Evolutionary conservation across 2,329 filamentous ascomycete species (phyloP).

Genomic region (Aureobasidium sp.): DNA sequence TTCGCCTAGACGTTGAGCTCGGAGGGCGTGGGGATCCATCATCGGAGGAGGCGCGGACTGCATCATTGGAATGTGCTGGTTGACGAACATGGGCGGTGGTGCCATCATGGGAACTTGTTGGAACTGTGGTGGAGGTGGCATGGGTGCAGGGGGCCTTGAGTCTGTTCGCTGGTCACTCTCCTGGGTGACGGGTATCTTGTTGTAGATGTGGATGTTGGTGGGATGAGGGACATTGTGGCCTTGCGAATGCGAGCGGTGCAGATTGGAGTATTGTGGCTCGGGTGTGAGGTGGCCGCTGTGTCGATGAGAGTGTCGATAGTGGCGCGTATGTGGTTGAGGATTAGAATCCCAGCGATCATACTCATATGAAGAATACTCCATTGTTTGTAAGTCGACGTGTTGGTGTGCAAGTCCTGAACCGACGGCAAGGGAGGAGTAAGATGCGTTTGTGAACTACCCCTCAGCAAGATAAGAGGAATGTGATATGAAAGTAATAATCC

Average conservation of each 20-base stretch:
- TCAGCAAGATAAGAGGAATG: background rate
- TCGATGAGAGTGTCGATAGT: conserved; percentile 13
- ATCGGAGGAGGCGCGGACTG: background rate
- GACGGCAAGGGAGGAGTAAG: background rate
- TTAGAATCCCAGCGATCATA: background rate
- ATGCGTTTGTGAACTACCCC: background rate
- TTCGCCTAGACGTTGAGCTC: background rate
- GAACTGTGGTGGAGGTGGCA: conserved; percentile 11
- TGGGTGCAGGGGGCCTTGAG: background rate
- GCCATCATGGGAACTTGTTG: conserved; percentile 1
- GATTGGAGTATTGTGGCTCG: conserved; percentile 18
- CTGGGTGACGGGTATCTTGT: conserved; percentile 29
- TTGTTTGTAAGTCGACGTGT: background rate
- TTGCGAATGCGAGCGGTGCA: conserved; percentile 37
- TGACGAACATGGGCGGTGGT: conserved; percentile 3
- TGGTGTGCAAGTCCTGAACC: background rate
- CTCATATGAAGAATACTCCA: background rate
- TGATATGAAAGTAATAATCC: background rate
- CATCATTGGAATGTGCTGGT: background rate
- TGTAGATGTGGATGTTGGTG: conserved; percentile 36
- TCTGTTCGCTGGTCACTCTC: conserved; percentile 12
- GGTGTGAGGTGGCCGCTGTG: conserved; percentile 18
- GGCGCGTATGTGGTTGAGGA: background rate
- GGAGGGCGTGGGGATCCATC: background rate
- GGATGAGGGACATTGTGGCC: conserved; percentile 34